These are phyloP conservation scores for Penicillium dipodomyicola DNA, from an alignment of 495 filamentous ascomycete genomes.

Conservation along the genomic window DNA sequence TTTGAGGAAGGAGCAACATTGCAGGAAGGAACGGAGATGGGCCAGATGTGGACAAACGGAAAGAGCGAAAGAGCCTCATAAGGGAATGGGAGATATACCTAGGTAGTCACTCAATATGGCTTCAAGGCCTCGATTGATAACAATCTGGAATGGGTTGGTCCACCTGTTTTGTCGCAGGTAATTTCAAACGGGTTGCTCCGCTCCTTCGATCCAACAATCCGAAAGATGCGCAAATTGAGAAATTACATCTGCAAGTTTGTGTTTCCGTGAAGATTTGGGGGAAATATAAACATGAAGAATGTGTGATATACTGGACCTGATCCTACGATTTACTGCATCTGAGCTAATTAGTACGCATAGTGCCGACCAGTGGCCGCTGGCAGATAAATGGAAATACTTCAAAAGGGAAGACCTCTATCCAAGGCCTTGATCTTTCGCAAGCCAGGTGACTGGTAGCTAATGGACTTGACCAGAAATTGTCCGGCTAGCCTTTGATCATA, in stretches of 20 bases:
- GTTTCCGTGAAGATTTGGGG: not conserved
- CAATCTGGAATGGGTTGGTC: not conserved
- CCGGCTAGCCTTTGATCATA: no score
- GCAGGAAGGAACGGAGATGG: not conserved
- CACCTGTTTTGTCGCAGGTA: not conserved
- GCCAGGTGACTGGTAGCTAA: no score
- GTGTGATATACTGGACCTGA: not conserved
- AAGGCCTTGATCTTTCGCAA: no score
- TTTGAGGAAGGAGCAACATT: not conserved
- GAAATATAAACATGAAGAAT: not conserved
- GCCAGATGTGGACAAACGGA: not conserved
- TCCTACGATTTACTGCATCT: not conserved
- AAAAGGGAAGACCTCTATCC: not conserved
- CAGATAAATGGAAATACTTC: not conserved
- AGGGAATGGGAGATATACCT: not conserved
- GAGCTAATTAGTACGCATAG: not conserved
- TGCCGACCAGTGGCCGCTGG: not conserved
- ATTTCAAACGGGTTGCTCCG: not conserved
- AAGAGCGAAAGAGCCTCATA: not conserved
- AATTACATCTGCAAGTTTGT: not conserved
- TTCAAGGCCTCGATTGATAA: not conserved
- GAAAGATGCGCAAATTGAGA: not conserved
- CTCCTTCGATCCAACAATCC: not conserved
- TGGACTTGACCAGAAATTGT: no score
- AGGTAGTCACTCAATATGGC: not conserved